Base-by-base conservation (phyloP, 2,329 filamentous ascomycete genomes). In the Cladophialophora exuberans region DNA sequence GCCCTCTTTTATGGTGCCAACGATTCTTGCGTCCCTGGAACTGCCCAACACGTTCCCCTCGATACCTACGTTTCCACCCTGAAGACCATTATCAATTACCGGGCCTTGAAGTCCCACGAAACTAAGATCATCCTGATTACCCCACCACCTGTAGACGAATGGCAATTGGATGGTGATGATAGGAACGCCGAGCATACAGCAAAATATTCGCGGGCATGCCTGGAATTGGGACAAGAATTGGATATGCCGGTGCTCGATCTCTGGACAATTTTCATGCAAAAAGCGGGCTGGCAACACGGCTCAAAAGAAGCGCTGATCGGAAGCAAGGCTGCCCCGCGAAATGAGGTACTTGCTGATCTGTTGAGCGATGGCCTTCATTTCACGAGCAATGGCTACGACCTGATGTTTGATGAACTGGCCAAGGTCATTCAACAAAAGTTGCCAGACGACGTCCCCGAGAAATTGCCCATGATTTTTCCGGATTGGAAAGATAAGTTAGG, bases 1-100 rank as follows among this genome's bases (percentile, higher is more conserved):
- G 77, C 88, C 33, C 73, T 96, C 55, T 86, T 96, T 62, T 85
- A 97, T 57, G 94, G 94, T 15, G 90, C 94, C 64, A 97, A 99
- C 69, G 94, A 97, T 72, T 87, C 93, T 3, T 85, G 85, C 51
- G 71, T 95, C 3, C 81, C 84, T 3, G 75, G 82, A 31, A 84
- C 83, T 46, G 76, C 78, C 7, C 94, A 97, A 72, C 85, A 93
- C 69, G 82, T 97, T 6, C 83, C 89, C 1, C 72, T 96, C n/a
- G 80, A 86, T 1, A 74, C 84, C 57, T 97, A 90, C 76, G 84
- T 83, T 68, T 73, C 80, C 52, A 95, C 96, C 67, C 73, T 96
- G 43, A 78, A 72, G 60, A 77, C 76, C 22, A 90, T 97, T 63
- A 74, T 95, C 65, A 83, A 78, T 2, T 89, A 97, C 70, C 83